Percentiles rank a stretch among this genome's conserved stretches.
Conservation (phyloP, 2,329 filamentous ascomycete species). For the Hypoxylon sp. region DNA sequence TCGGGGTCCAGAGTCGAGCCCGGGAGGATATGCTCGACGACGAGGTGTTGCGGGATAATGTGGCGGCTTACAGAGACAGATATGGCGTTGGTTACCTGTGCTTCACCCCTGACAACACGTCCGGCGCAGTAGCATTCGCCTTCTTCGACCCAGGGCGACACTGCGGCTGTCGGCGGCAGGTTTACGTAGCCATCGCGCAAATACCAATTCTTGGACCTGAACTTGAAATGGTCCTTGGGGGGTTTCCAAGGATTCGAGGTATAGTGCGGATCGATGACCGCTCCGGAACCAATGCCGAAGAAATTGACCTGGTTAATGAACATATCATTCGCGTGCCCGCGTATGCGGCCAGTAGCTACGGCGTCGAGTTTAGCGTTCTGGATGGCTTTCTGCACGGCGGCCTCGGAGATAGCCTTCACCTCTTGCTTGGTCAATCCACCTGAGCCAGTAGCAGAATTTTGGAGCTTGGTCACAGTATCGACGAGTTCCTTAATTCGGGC, state of each 20-base stretch:
- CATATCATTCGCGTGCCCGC: conserved; percentile 59
- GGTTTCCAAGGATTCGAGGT: conserved; percentile 72
- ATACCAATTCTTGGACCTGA: conserved; percentile 48
- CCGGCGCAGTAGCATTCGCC: conserved; percentile 91
- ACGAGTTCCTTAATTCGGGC: conserved; percentile 40
- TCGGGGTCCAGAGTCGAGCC: conserved; percentile 73
- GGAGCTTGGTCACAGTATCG: conserved; percentile 54
- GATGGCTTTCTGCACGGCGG: conserved; percentile 61
- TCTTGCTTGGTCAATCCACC: conserved; percentile 59
- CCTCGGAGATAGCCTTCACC: conserved; percentile 59
- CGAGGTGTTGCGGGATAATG: conserved; percentile 77
- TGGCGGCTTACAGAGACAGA: conserved; percentile 71
- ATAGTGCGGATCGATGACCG: conserved; percentile 70
- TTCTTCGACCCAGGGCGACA: conserved; percentile 80
- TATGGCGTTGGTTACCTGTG: conserved; percentile 72
- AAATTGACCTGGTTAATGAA: conserved; percentile 77
- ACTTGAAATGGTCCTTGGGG: conserved; percentile 45
- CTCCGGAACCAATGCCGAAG: conserved; percentile 76
- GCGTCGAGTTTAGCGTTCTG: conserved; percentile 63
- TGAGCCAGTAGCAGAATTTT: conserved; percentile 44
- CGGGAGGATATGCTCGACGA: conserved; percentile 79
- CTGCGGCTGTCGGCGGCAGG: conserved; percentile 66
- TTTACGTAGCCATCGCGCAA: conserved; percentile 47
- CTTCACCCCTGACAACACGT: conserved; percentile 59
- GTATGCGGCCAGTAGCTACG: conserved; percentile 63